phyloP scores from a whole-genome alignment of 129 eudicot genomes.

The Oenanthe sinensis region DNA sequence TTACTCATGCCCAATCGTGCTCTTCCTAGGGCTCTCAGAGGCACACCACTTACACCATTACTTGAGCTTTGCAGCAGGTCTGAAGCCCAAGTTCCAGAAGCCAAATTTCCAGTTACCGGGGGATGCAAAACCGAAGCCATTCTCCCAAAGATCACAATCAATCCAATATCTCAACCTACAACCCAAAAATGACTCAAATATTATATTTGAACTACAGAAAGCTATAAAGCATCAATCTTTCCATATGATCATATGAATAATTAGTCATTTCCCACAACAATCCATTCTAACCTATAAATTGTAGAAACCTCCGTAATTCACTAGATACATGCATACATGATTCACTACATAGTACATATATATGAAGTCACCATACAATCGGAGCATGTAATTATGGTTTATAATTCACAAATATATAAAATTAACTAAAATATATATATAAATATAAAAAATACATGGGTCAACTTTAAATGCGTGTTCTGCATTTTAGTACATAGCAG shows the following conservation, averaged over 20 bases:
- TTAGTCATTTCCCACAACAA: background rate
- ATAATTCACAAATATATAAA: background rate
- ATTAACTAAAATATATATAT: background rate
- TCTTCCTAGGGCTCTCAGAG: conserved; percentile 49
- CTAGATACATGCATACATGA: no score
- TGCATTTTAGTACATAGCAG: background rate
- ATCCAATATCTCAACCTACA: conserved; percentile 20
- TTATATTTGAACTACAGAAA: background rate
- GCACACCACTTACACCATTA: conserved; percentile 51
- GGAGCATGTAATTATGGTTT: background rate
- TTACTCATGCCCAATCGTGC: conserved; percentile 34
- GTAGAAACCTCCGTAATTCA: background rate
- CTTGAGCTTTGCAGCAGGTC: conserved; percentile 67
- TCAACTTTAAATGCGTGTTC: background rate
- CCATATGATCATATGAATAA: background rate
- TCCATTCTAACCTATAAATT: background rate
- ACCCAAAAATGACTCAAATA: background rate
- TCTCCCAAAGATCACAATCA: conserved; percentile 16
- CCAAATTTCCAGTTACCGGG: conserved; percentile 44
- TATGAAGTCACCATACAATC: background rate
- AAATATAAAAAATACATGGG: background rate
- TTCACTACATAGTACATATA: background rate
- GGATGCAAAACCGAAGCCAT: conserved; percentile 61
- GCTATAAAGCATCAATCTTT: background rate
- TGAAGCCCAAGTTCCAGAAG: conserved; percentile 51